Evolutionary conservation across 2,329 filamentous ascomycete species (phyloP), one percentile per base, ranked within the genome.

Genomic region (Fonsecaea multimorphosa): DNA sequence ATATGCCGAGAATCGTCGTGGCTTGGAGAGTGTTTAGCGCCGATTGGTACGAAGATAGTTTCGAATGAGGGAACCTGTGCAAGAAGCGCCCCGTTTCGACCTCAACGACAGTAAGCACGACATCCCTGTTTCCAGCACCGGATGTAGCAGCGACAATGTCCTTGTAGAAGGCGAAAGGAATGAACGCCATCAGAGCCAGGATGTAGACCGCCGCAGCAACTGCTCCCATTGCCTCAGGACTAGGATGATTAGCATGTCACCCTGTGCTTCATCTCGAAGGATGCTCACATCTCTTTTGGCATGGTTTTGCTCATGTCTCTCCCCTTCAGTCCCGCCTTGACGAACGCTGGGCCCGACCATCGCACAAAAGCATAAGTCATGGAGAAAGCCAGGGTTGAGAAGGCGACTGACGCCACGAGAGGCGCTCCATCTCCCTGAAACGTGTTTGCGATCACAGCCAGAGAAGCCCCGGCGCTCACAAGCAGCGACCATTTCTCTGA

Each of bases 161-260:
- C 80, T 97, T 96, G 83, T 97, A 98, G 78, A 99, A 98, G 1
- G 93, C 91, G 78, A 97, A 97, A 0, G 95, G 95, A 65, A 98
- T 93, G 77, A 99, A 99, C 68, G 92, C 82, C 71, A 98, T 96
- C 71, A 98, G 85, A 57, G 89, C 86, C 70, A 99, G 84, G 51
- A 99, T 85, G 79, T 98, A 98, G 29, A 98, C 93, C 71, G 95
- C 87, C 8, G 94, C 95, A 76, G 92, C 96, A 29, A 99, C 86
- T 64, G 92, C 92, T 32, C 95, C 95, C 93, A 99, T 97, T 71
- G 91, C 94, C 79, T 99, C 95, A 24, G 95, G 95, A 73, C 88
- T 90, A 68, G 12, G 24, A 12, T 38, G n/a, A 38, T 60, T 31
- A 60, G 58, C 58, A 14, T 32, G n/a, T 24, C 29, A 8, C 58